These are phyloP conservation scores for Colletotrichum truncatum DNA, from an alignment of 2,329 filamentous ascomycete genomes.

Conservation along the genomic window DNA sequence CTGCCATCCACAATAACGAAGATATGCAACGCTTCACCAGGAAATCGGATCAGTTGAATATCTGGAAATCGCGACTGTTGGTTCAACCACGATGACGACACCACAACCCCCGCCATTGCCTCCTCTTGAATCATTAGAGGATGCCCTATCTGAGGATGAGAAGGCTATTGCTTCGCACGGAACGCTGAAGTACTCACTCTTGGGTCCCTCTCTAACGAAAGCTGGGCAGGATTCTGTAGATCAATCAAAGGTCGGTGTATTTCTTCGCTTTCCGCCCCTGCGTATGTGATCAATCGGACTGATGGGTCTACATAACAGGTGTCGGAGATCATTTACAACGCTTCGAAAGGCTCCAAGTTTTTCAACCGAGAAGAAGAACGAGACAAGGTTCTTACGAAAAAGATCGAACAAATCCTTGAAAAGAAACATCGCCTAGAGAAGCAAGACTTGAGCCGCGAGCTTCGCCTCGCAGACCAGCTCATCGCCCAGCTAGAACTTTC, in stretches of 20 bases:
- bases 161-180: slow-evolving; percentile 43
- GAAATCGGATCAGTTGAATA: not conserved
- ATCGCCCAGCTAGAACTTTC: slow-evolving; percentile 81
- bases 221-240: slow-evolving; percentile 94
- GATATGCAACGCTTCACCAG: slow-evolving; percentile 1
- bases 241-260: slow-evolving; percentile 74
- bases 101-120: not conserved
- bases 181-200: slow-evolving; percentile 87
- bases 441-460: slow-evolving; percentile 76
- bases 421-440: slow-evolving; percentile 81
- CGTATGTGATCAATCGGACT: not conserved
- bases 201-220: slow-evolving; percentile 93
- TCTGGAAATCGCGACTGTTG: not conserved
- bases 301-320: slow-evolving; percentile 60
- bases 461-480: slow-evolving; percentile 81
- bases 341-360: slow-evolving; percentile 95
- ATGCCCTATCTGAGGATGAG: not conserved
- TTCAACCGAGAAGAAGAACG: slow-evolving; percentile 90
- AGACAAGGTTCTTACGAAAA: slow-evolving; percentile 84
- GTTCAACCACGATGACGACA: slow-evolving; percentile 26
- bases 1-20: not conserved
- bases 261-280: not conserved
- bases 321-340: slow-evolving; percentile 96
- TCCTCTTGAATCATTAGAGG: not conserved
- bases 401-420: slow-evolving; percentile 81